These are phyloP conservation scores for Tilletia caries DNA, from an alignment of 1,284 basidiomycete genomes.

Conservation along the genomic window DNA sequence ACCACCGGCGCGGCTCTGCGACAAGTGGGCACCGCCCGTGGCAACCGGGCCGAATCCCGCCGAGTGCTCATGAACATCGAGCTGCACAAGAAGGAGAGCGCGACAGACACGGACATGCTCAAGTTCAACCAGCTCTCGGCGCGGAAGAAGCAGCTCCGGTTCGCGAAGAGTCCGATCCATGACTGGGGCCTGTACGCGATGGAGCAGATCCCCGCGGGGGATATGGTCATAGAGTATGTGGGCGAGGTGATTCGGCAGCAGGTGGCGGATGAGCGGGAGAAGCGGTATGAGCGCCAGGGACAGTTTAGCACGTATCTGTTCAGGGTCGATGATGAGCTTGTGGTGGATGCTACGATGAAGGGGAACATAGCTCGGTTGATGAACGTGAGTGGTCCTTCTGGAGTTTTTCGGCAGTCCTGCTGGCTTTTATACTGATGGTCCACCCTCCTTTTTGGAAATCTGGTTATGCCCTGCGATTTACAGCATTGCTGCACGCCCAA, in stretches of 20 bases:
- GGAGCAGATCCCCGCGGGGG: slow-evolving; percentile 76
- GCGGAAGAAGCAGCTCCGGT: slow-evolving; percentile 94
- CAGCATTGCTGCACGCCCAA: slow-evolving; percentile 98
- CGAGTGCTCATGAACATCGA: slow-evolving; percentile 89
- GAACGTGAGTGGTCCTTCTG: slow-evolving; percentile 28
- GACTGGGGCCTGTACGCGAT: slow-evolving; percentile 77
- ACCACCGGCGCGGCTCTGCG: slow-evolving; percentile 54
- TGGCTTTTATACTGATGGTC: too few relatives aligned
- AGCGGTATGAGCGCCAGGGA: slow-evolving; percentile 78
- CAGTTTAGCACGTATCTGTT: slow-evolving; percentile 53
- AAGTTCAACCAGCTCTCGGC: slow-evolving; percentile 99
- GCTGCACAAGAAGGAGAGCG: slow-evolving; percentile 71
- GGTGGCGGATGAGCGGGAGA: slow-evolving; percentile 94
- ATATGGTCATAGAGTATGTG: slow-evolving; percentile 99
- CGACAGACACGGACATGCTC: slow-evolving; percentile 63
- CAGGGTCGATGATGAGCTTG: slow-evolving; percentile 57
- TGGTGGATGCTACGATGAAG: slow-evolving; percentile 95
- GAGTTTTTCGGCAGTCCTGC: background rate
- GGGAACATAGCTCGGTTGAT: slow-evolving; percentile 71
- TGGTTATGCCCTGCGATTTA: too few relatives aligned
- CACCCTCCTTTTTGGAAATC: too few relatives aligned
- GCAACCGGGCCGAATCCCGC: slow-evolving; percentile 90
- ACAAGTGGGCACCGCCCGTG: slow-evolving; percentile 72
- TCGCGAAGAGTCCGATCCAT: slow-evolving; percentile 92
- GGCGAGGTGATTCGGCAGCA: slow-evolving; percentile 93